These are phyloP conservation scores for Phialophora expanda DNA, from an alignment of 2,329 filamentous ascomycete species.

Conservation along the genomic window DNA sequence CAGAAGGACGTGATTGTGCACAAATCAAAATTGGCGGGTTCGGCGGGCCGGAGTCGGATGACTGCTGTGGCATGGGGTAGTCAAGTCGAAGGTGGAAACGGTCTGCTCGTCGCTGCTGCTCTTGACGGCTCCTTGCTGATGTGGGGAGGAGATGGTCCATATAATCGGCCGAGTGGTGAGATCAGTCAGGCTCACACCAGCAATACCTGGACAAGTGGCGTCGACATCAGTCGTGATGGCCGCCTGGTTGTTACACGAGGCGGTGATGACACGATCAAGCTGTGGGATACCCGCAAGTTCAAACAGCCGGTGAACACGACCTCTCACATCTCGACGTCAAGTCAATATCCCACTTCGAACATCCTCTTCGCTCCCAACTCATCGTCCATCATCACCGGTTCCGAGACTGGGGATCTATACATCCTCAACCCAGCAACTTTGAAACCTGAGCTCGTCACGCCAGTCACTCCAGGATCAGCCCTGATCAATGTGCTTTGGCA, in stretches of 20 bases:
- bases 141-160: conserved; percentile 89
- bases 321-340: conserved; percentile 79
- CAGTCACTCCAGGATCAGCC: conserved; percentile 82
- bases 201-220: conserved; percentile 87
- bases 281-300: conserved; percentile 97
- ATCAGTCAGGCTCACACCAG: conserved; percentile 80
- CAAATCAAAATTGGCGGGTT: conserved; percentile 87
- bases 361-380: conserved; percentile 88
- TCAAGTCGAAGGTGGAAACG: conserved; percentile 75
- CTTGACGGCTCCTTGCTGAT: conserved; percentile 89
- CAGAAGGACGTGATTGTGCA: conserved; percentile 96
- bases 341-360: conserved; percentile 80
- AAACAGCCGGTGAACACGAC: conserved; percentile 83
- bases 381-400: conserved; percentile 86
- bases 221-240: conserved; percentile 90
- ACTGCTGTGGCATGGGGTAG: conserved; percentile 88
- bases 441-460: conserved; percentile 79
- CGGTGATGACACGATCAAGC: conserved; percentile 88
- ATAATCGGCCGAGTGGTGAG: conserved; percentile 78
- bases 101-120: conserved; percentile 78
- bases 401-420: conserved; percentile 81
- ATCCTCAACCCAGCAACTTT: conserved; percentile 94
- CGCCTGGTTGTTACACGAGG: conserved; percentile 88
- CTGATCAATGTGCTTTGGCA: conserved; percentile 91
- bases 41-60: conserved; percentile 89